These are phyloP conservation scores for Populus ilicifolia DNA, from an alignment of 345 rosid genomes.

Conservation along the genomic window DNA sequence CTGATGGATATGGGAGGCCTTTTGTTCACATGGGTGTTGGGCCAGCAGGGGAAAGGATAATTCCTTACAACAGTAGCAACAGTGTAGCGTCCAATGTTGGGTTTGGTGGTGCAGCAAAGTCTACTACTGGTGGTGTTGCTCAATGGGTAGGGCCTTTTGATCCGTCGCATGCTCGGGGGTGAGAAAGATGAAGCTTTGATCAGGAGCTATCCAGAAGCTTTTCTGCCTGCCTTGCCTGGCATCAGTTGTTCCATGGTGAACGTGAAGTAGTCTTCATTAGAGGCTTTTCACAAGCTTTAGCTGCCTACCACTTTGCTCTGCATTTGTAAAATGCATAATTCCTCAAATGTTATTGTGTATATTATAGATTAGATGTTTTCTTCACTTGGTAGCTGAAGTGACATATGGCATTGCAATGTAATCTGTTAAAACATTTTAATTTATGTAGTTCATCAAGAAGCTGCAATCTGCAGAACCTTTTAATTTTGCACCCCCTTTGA, in stretches of 20 bases:
- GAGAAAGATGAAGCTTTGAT: constrained; percentile 1
- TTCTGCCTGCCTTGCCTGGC: background rate
- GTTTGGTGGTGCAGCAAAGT: constrained; percentile 7
- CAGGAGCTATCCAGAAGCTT: background rate
- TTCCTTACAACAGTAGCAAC: constrained; percentile 23
- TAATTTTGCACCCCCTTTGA: too few species aligned
- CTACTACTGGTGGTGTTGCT: constrained; percentile 18
- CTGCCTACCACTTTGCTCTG: background rate
- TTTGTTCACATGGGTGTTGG: constrained; percentile 20
- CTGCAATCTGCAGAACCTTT: background rate
- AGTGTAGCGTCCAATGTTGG: constrained; percentile 13
- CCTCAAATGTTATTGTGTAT: background rate
- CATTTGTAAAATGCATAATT: background rate
- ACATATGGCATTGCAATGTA: too few species aligned
- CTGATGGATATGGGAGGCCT: constrained; percentile 29
- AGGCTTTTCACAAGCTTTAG: background rate
- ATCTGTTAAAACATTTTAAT: too few species aligned
- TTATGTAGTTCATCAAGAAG: background rate
- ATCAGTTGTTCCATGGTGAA: background rate
- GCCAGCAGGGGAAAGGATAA: constrained; percentile 18
- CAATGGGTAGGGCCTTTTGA: constrained; percentile 27
- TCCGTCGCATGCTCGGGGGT: constrained; percentile 24
- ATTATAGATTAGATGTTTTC: background rate
- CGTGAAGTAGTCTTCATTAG: background rate
- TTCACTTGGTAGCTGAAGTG: background rate